phyloP scores from a whole-genome alignment of 1,139 yeast species.

The Yamadazyma sp. region DNA sequence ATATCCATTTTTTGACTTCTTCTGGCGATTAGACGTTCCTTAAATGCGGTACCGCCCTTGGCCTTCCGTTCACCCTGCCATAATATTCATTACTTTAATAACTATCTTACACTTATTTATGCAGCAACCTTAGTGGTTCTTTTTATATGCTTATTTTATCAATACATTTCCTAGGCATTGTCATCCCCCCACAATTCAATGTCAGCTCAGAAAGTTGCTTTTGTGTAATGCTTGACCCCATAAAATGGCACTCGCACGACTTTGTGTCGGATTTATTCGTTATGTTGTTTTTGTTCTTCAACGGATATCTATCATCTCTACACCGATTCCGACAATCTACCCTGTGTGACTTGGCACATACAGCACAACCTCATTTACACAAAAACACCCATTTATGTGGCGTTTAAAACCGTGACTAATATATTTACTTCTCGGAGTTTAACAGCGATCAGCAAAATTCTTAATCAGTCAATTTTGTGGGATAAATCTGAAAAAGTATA shows the following conservation, averaged over 20 bases:
- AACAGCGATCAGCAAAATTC: conserved; percentile 4
- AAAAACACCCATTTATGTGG: no score
- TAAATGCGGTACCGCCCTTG: neutral
- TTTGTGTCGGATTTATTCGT: no score
- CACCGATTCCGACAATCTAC: no score
- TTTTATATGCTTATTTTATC: neutral
- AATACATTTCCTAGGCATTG: neutral
- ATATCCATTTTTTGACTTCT: conserved; percentile 1
- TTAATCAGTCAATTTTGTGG: neutral
- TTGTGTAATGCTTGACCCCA: conserved; percentile 2
- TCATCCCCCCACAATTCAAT: neutral
- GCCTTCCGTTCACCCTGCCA: no score
- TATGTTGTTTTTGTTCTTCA: no score
- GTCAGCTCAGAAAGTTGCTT: neutral
- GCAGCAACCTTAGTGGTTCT: neutral
- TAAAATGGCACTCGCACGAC: conserved; percentile 4
- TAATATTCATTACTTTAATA: no score
- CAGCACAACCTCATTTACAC: no score
- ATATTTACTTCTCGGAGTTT: conserved; percentile 5
- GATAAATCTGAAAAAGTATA: neutral
- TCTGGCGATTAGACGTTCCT: conserved; percentile 3
- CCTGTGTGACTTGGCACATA: no score
- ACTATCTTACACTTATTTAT: no score
- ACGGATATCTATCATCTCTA: no score
- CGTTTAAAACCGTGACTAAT: no score